A percentile compares a stretch with the other conserved stretches of the same genome.
These are phyloP conservation scores for Trichosporon coremiiforme DNA, from an alignment of 1,284 basidiomycete species.

Conservation along the genomic window DNA sequence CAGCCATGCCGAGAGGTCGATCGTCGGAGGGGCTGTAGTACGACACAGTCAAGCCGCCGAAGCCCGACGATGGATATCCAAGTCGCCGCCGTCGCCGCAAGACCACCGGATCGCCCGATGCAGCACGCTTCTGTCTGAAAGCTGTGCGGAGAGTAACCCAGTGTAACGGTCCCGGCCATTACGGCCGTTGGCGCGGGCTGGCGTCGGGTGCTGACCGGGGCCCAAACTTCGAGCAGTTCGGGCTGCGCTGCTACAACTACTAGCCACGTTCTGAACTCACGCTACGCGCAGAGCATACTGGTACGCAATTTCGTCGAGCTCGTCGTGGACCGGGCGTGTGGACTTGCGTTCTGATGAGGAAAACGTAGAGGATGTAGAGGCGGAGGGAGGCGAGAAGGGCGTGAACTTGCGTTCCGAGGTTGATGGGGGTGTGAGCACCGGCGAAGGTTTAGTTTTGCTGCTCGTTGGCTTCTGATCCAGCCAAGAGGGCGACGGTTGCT, in stretches of 20 bases:
- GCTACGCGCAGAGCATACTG: slow-evolving; percentile 52
- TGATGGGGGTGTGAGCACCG: neutral
- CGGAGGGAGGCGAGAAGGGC: too few relatives aligned
- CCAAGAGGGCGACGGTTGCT: neutral
- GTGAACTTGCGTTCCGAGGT: neutral
- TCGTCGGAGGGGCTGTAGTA: neutral
- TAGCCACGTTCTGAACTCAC: slow-evolving; percentile 36
- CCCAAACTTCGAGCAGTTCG: neutral
- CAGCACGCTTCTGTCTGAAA: neutral
- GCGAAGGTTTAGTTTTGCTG: neutral
- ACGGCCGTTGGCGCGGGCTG: neutral
- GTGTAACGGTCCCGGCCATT: neutral
- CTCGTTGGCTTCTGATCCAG: neutral
- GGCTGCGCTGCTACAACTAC: neutral
- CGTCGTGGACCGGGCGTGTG: slow-evolving; percentile 31
- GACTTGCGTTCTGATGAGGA: neutral
- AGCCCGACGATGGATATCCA: neutral
- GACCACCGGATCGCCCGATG: neutral
- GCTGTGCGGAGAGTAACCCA: neutral
- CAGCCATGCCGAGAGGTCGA: neutral
- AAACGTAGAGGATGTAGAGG: neutral
- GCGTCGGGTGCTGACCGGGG: neutral
- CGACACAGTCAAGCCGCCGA: neutral
- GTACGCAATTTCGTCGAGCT: slow-evolving; percentile 50
- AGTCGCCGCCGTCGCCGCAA: neutral